These are phyloP conservation scores for Talaromyces sp. DNA, from an alignment of 2,329 filamentous ascomycete species.

Conservation along the genomic window DNA sequence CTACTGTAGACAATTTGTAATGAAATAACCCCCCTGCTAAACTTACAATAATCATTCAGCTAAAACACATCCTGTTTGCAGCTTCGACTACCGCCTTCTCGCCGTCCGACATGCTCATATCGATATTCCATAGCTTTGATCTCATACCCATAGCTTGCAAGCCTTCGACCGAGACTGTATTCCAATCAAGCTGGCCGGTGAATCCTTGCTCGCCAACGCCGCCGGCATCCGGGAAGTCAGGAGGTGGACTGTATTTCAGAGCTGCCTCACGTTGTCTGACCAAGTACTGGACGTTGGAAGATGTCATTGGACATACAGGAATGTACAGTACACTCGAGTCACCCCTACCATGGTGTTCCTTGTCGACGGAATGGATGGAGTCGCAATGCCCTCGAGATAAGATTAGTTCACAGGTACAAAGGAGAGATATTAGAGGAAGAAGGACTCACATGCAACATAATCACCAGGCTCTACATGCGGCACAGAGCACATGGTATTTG, in stretches of 20 bases:
- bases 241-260: constrained; percentile 63
- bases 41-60: background rate
- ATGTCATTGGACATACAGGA: constrained; percentile 77
- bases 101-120: constrained; percentile 48
- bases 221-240: constrained; percentile 66
- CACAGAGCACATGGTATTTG: constrained; percentile 68
- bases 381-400: constrained; percentile 64
- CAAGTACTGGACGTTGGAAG: constrained; percentile 70
- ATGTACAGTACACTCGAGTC: constrained; percentile 90
- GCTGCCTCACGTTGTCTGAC: constrained; percentile 70
- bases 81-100: constrained; percentile 53
- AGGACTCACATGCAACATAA: constrained; percentile 60
- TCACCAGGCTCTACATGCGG: constrained; percentile 70
- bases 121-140: constrained; percentile 50
- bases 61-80: constrained; percentile 58
- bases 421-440: too few species aligned
- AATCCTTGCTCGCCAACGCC: constrained; percentile 45
- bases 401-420: background rate
- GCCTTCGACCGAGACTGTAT: constrained; percentile 46
- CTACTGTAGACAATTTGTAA: background rate
- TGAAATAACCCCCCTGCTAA: background rate
- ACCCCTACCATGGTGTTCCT: constrained; percentile 64
- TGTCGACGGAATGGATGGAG: constrained; percentile 78
- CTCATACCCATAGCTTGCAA: constrained; percentile 57
- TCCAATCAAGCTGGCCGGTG: constrained; percentile 40